phyloP scores from a whole-genome alignment of 345 rosid species.

The Hibiscus tridactylites region DNA sequence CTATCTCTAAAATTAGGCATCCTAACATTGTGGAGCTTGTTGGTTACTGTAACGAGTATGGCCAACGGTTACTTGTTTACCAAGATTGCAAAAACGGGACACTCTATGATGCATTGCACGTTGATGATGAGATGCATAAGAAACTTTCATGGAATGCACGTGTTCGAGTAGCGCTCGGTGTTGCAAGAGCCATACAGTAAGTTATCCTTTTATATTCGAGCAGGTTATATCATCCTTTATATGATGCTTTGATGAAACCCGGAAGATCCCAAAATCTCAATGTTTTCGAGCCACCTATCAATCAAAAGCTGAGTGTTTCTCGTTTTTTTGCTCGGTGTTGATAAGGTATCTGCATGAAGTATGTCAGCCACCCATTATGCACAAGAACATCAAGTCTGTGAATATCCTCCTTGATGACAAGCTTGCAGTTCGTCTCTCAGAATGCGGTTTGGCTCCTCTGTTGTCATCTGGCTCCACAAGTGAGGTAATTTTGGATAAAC shows the following conservation, averaged over 20 bases:
- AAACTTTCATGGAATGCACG: slow-evolving; percentile 77
- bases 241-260: not conserved
- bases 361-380: slow-evolving; percentile 69
- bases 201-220: slow-evolving; percentile 11
- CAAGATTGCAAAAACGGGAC: slow-evolving; percentile 60
- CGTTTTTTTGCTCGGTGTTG: slow-evolving; percentile 7
- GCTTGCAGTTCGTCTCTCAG: slow-evolving; percentile 59
- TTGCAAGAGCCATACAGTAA: slow-evolving; percentile 89
- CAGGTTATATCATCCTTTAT: not conserved
- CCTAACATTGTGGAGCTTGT: slow-evolving; percentile 60
- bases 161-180: slow-evolving; percentile 64
- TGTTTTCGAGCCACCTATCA: not conserved
- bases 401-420: slow-evolving; percentile 73
- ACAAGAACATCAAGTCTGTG: slow-evolving; percentile 67
- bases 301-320: slow-evolving; percentile 4
- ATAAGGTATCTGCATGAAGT: slow-evolving; percentile 80
- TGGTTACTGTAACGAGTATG: slow-evolving; percentile 82
- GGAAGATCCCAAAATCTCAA: not conserved
- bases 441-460: slow-evolving; percentile 68
- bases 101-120: slow-evolving; percentile 71
- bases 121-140: slow-evolving; percentile 45
- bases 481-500: slow-evolving; percentile 35
- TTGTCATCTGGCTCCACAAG: slow-evolving; percentile 41
- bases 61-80: slow-evolving; percentile 63
- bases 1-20: slow-evolving; percentile 52